A percentile compares a stretch with the other conserved stretches of the same genome.
These are phyloP conservation scores for Pseudocercospora fijiensis DNA, from an alignment of 2,329 filamentous ascomycete species.

Conservation along the genomic window DNA sequence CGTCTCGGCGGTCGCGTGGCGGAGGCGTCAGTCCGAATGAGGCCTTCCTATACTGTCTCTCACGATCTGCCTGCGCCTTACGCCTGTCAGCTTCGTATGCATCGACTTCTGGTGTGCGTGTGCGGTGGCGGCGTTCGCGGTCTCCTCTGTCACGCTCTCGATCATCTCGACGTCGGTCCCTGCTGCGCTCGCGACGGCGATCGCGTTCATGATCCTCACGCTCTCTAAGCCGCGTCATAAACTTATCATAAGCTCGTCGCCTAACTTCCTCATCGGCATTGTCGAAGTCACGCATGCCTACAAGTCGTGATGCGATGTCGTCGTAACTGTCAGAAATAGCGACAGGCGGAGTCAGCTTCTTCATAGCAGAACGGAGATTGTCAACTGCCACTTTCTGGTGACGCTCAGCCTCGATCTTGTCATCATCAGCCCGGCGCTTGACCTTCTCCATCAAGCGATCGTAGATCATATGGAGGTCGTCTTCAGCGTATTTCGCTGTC, in stretches of 20 bases:
- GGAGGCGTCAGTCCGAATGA: conserved; percentile 39
- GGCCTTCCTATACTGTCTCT: conserved; percentile 85
- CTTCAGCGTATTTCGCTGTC: conserved; percentile 80
- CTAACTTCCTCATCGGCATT: conserved; percentile 83
- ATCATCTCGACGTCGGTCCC: conserved; percentile 42
- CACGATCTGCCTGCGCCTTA: conserved; percentile 89
- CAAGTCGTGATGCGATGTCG: conserved; percentile 74
- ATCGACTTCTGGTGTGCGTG: conserved; percentile 82
- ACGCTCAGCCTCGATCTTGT: conserved; percentile 77
- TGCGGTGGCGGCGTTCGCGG: conserved; percentile 46
- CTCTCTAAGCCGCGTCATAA: conserved; percentile 82
- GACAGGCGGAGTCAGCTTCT: conserved; percentile 85
- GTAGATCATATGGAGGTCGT: conserved; percentile 78
- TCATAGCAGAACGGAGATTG: conserved; percentile 78
- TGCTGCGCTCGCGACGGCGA: conserved; percentile 34
- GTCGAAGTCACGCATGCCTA: conserved; percentile 79
- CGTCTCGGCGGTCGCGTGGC: conserved; percentile 35
- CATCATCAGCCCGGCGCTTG: conserved; percentile 74
- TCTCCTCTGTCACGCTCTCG: conserved; percentile 45
- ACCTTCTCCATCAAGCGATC: conserved; percentile 86
- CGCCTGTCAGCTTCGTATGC: conserved; percentile 93
- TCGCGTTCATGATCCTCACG: conserved; percentile 64
- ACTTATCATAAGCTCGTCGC: conserved; percentile 83
- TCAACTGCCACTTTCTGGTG: conserved; percentile 83
- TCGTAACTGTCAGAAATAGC: conserved; percentile 80